Evolutionary conservation across 2,329 filamentous ascomycete genomes (phyloP).

Genomic region (Aspergillus ustus): DNA sequence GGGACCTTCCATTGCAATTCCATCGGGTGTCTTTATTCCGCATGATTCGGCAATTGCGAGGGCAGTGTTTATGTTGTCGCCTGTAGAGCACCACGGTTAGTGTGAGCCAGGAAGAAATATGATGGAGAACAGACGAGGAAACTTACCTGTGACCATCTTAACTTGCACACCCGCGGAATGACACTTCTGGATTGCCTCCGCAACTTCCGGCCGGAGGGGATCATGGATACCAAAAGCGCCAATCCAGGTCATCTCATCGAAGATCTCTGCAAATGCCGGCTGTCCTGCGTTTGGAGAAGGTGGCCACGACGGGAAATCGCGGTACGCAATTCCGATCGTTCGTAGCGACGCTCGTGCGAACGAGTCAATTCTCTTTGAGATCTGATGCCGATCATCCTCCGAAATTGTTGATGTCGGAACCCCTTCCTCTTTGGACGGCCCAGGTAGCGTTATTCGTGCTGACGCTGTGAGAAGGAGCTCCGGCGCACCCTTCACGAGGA

Average conservation of each 20-base stretch:
- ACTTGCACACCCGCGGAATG: slow-evolving; percentile 71
- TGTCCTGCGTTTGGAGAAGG: slow-evolving; percentile 63
- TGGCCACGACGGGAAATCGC: slow-evolving; percentile 62
- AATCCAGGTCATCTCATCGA: slow-evolving; percentile 74
- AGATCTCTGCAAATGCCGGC: slow-evolving; percentile 70
- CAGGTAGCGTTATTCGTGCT: slow-evolving; percentile 38
- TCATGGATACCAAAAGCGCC: slow-evolving; percentile 78
- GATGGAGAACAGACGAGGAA: not conserved
- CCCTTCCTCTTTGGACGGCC: slow-evolving; percentile 32
- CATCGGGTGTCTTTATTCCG: slow-evolving; percentile 66
- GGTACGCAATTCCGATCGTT: slow-evolving; percentile 75
- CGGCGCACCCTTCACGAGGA: slow-evolving; percentile 55
- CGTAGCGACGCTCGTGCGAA: slow-evolving; percentile 65
- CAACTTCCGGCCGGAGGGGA: slow-evolving; percentile 71
- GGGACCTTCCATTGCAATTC: slow-evolving; percentile 71
- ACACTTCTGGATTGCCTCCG: slow-evolving; percentile 69
- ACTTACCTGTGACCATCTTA: slow-evolving; percentile 69
- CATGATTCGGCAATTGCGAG: slow-evolving; percentile 75
- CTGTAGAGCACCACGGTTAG: not conserved
- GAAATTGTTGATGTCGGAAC: slow-evolving; percentile 41
- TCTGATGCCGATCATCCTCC: slow-evolving; percentile 29
- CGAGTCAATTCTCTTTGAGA: slow-evolving; percentile 43
- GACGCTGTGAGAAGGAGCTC: slow-evolving; percentile 49
- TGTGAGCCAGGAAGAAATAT: not conserved
- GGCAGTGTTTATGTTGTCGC: slow-evolving; percentile 73